Evolutionary conservation across 495 filamentous ascomycete genomes (phyloP).

Genomic region (Penicillium arizonense): DNA sequence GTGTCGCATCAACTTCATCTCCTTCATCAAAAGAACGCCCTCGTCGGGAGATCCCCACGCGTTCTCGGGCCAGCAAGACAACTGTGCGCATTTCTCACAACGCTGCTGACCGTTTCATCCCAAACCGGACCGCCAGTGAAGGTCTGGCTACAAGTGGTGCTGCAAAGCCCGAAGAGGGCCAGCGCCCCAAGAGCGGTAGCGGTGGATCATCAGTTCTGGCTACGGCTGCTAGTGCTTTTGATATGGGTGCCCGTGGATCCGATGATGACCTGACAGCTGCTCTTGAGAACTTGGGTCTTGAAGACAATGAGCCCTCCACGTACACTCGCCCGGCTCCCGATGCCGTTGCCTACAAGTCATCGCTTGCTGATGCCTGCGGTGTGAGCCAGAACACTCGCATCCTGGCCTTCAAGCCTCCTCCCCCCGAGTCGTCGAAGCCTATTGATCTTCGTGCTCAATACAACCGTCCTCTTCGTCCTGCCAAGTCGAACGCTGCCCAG

Average conservation of each 20-base stretch:
- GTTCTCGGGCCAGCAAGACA: conserved; percentile 62
- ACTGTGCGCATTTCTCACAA: conserved; percentile 72
- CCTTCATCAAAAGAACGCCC: conserved; percentile 63
- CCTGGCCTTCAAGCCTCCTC: conserved; percentile 96
- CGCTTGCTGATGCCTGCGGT: conserved; percentile 86
- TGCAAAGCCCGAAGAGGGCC: conserved; percentile 72
- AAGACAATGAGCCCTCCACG: conserved; percentile 54
- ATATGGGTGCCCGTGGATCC: conserved; percentile 58
- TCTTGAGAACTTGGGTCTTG: conserved; percentile 73
- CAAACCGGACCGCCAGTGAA: conserved; percentile 85
- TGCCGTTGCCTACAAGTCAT: conserved; percentile 87
- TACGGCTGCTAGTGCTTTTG: conserved; percentile 63
- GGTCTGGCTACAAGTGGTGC: conserved; percentile 78
- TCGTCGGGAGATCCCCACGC: conserved; percentile 59
- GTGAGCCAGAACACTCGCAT: conserved; percentile 92
- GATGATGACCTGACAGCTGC: conserved; percentile 77
- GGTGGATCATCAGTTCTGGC: conserved; percentile 73
- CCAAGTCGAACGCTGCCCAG: conserved; percentile 70
- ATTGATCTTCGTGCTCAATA: conserved; percentile 97
- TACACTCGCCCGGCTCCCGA: conserved; percentile 82
- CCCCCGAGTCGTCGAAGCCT: conserved; percentile 94
- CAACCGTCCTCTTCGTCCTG: conserved; percentile 88
- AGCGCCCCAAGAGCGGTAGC: conserved; percentile 64
- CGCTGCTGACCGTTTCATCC: conserved; percentile 93
- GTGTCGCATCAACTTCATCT: conserved; percentile 63